Evolutionary conservation across 352 stramenopile species (phyloP), one percentile per base, ranked within the genome.

Genomic region (Pythium plurisporium): DNA sequence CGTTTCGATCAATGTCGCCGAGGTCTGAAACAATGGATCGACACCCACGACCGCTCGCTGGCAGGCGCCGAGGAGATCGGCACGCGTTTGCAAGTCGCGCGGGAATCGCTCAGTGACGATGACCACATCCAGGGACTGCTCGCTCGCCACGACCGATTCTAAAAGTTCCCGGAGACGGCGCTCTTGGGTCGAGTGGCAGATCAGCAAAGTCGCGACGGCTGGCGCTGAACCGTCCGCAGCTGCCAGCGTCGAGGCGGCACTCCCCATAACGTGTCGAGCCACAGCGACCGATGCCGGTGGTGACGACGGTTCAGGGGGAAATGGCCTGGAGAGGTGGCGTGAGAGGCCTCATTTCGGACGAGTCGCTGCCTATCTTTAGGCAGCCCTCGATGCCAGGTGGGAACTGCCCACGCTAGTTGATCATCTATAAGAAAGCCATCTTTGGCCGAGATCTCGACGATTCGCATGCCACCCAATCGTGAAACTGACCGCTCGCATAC

Each of bases 41-140:
- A 86, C 52, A 0, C 60, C 71, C 0, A 86, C 65, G 20, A 83
- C 64, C 4, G 71, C 72, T 17, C 64, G 59, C 15, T 76, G 48
- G 3, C 48, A 55, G 34, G 43, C 44, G 6, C 43, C 42, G 7
- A 86, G 45, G 12, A 82, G 23, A 0, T 68, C 62, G 5, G 64
- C 53, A 0, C 71, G 71, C 4, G 67, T 48, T 23, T 82, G 62
- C 7, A 59, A 41, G 45, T 83, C 69, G 7, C 33, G 38, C 19
- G 76, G 76, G 19, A 55, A 80, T 2, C 11, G 20, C 17, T 83
- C 73, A 1, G 72, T 83, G 15, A 83, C 31, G 23, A 82, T 47
- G 14, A 74, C 33, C 8, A 72, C 17, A 44, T 72, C 53, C 5
- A 45, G 15, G 25, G 27, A 45, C 15, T 27, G 5, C 3, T 34